These are phyloP conservation scores for Tetragonia tetragonoides DNA, from an alignment of 148 eudicot species.

Conservation along the genomic window DNA sequence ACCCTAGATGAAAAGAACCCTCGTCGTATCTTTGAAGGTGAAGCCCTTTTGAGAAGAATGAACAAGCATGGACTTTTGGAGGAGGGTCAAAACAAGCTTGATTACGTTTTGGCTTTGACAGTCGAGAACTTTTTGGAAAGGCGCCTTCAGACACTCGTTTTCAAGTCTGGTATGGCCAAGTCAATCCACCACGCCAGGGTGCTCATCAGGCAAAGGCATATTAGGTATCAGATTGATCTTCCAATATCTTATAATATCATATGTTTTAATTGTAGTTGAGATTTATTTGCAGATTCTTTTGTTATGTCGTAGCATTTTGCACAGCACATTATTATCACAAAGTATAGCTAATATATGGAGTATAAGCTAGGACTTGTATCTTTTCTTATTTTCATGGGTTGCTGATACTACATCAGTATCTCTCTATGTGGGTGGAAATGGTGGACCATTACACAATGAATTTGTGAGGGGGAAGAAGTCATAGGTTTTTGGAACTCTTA, in stretches of 20 bases:
- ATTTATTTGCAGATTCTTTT: not conserved
- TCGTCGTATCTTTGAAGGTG: slow-evolving; percentile 71
- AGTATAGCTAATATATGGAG: too few species aligned
- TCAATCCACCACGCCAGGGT: slow-evolving; percentile 77
- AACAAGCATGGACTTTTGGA: slow-evolving; percentile 54
- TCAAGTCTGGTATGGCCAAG: slow-evolving; percentile 80
- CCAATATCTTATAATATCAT: not conserved
- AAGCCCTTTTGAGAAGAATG: slow-evolving; percentile 72
- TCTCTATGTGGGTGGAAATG: too few species aligned
- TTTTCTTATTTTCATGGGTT: too few species aligned
- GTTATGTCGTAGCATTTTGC: too few species aligned
- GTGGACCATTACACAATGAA: too few species aligned
- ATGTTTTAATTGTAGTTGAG: not conserved
- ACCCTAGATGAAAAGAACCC: slow-evolving; percentile 74
- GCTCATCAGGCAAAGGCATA: slow-evolving; percentile 70
- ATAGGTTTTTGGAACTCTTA: too few species aligned
- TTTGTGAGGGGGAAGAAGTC: too few species aligned
- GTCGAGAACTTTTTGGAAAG: slow-evolving; percentile 76
- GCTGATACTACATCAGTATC: too few species aligned
- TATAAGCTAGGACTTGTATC: too few species aligned
- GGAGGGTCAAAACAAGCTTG: slow-evolving; percentile 70
- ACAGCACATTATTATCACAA: too few species aligned
- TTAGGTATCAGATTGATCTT: slow-evolving; percentile 37
- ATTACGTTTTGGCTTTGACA: slow-evolving; percentile 67
- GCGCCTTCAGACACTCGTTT: slow-evolving; percentile 67